phyloP scores from a whole-genome alignment of 2,329 filamentous ascomycete species.

The Rutstroemia sp. region DNA sequence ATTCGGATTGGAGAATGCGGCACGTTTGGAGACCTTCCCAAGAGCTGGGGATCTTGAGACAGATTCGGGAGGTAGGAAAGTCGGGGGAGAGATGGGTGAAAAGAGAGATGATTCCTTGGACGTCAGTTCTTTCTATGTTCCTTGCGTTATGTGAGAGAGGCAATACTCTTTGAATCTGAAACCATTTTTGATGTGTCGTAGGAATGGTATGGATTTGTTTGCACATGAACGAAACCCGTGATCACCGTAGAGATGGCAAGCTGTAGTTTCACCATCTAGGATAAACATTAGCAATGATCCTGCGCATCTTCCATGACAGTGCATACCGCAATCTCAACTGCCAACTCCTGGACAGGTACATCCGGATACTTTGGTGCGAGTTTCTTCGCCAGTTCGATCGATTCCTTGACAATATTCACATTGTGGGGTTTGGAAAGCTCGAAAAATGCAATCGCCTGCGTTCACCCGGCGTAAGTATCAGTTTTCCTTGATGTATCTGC shows the following conservation, averaged over 20 bases:
- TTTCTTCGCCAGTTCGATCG: constrained; percentile 30
- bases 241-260: constrained; percentile 43
- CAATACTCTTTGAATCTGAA: constrained; percentile 42
- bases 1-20: constrained; percentile 43
- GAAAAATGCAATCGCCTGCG: constrained; percentile 41
- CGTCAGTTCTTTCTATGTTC: neutral
- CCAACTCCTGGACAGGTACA: constrained; percentile 39
- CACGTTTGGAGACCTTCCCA: constrained; percentile 59
- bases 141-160: neutral
- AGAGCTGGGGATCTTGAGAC: constrained; percentile 56
- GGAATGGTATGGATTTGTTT: constrained; percentile 50
- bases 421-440: constrained; percentile 39
- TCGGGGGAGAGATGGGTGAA: constrained; percentile 37
- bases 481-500: neutral
- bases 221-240: constrained; percentile 47
- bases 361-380: constrained; percentile 27
- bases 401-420: constrained; percentile 31
- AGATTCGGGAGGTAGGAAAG: constrained; percentile 42
- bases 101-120: constrained; percentile 42
- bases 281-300: too few species aligned
- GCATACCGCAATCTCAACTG: constrained; percentile 47
- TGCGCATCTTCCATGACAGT: neutral
- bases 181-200: constrained; percentile 43
- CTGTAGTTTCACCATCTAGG: constrained; percentile 47
- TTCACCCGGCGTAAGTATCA: neutral